A percentile compares a stretch with the other conserved stretches of the same genome.
Evolutionary conservation across 306 rosid species (phyloP).

Genomic region (Adenanthera pavonina): DNA sequence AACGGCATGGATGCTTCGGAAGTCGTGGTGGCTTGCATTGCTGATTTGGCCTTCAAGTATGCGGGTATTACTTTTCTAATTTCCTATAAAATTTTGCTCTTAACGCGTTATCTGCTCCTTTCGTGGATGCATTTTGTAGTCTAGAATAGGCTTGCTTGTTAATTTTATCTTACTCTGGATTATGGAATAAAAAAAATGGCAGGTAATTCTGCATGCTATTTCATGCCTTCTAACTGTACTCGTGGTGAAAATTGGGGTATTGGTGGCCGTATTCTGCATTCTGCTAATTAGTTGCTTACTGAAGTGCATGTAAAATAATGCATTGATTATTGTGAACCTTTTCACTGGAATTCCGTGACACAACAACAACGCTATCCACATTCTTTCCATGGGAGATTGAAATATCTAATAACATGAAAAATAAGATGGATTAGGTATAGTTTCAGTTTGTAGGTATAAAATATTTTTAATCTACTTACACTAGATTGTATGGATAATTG

Average conservation of each 20-base stretch:
- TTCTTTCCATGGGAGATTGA: background rate
- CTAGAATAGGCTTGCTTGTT: background rate
- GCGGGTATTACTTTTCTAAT: slow-evolving; percentile 53
- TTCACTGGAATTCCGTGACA: background rate
- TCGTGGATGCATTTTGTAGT: background rate
- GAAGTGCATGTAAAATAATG: slow-evolving; percentile 20
- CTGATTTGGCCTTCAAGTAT: slow-evolving; percentile 83
- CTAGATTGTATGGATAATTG: background rate
- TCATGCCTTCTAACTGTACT: background rate
- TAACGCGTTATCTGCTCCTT: background rate
- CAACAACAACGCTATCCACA: background rate
- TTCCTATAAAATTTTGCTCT: background rate
- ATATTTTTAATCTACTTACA: background rate
- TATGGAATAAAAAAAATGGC: background rate
- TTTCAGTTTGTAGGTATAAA: background rate
- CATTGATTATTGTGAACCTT: background rate
- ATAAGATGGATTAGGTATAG: background rate
- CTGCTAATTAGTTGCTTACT: slow-evolving; percentile 21
- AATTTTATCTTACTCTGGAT: background rate
- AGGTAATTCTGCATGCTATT: background rate
- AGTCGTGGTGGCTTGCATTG: slow-evolving; percentile 74
- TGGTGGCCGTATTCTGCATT: background rate
- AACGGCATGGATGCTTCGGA: slow-evolving; percentile 68
- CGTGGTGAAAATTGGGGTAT: background rate
- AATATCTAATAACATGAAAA: background rate